Evolutionary conservation across 192 early-diverging fungal genomes (phyloP).

Genomic region (Coemansia sp.): DNA sequence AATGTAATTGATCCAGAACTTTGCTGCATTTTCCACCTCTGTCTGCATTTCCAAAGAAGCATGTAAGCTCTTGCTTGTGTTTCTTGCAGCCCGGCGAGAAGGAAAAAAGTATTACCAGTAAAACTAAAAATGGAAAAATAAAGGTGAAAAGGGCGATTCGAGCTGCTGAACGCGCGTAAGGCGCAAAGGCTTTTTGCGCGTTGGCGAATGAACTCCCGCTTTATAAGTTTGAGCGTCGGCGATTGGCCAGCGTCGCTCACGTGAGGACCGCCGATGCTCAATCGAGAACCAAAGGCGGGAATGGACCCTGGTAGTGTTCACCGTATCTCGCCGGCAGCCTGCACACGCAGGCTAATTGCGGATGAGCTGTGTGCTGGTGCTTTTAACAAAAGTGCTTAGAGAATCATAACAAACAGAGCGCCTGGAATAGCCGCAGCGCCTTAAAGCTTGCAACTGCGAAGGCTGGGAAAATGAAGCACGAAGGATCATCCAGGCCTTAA

Average conservation of each 20-base stretch:
- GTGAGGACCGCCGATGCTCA: neutral
- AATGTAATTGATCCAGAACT: constrained; percentile 50
- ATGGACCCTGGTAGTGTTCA: neutral
- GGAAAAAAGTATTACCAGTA: neutral
- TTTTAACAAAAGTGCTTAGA: neutral
- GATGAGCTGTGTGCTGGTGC: neutral
- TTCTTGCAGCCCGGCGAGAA: neutral
- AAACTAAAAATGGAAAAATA: neutral
- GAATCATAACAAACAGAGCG: neutral
- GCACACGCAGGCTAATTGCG: constrained; percentile 1
- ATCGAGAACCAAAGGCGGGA: neutral
- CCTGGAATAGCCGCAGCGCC: no score
- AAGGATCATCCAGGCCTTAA: constrained; percentile 4
- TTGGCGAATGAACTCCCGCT: neutral
- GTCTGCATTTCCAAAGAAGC: constrained; percentile 41
- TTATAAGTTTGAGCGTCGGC: neutral
- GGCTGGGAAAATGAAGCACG: neutral
- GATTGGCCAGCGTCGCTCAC: neutral
- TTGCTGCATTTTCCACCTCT: constrained; percentile 49
- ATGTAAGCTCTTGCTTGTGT: constrained; percentile 17
- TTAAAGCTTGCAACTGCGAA: neutral
- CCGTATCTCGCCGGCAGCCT: neutral
- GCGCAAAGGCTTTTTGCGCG: neutral
- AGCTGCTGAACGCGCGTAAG: neutral
- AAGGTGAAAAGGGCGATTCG: neutral